These are phyloP conservation scores for Dryadomyces sulphureus DNA, from an alignment of 2,329 filamentous ascomycete species.

Conservation along the genomic window DNA sequence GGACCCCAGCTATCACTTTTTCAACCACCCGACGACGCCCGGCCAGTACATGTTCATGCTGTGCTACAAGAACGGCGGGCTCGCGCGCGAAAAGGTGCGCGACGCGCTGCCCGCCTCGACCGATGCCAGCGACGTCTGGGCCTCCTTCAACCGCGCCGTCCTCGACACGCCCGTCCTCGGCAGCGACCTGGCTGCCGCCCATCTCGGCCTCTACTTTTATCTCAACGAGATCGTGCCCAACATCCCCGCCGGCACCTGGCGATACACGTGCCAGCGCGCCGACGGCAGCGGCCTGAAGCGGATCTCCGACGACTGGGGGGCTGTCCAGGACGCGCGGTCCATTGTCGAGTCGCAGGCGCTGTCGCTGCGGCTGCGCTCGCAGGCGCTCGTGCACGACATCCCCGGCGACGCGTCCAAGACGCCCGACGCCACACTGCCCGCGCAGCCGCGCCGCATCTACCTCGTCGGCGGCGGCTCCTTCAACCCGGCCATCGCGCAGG, in stretches of 20 bases:
- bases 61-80: conserved; percentile 96
- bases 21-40: conserved; percentile 86
- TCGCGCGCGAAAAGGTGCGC: conserved; percentile 80
- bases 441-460: conserved; percentile 81
- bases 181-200: conserved; percentile 46
- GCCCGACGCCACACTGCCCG: conserved; percentile 37
- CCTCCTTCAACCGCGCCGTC: conserved; percentile 62
- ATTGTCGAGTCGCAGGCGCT: conserved; percentile 95
- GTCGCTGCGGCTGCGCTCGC: conserved; percentile 74
- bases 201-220: conserved; percentile 87
- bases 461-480: conserved; percentile 84
- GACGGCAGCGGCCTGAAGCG: conserved; percentile 35
- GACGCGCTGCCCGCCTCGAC: conserved; percentile 49
- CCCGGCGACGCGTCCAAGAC: background rate
- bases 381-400: conserved; percentile 48
- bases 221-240: conserved; percentile 94
- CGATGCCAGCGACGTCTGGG: conserved; percentile 46
- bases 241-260: conserved; percentile 72
- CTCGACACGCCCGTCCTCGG: conserved; percentile 55
- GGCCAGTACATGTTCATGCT: conserved; percentile 99
- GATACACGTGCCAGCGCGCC: conserved; percentile 46
- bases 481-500: conserved; percentile 76
- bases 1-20: conserved; percentile 87
- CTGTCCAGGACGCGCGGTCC: conserved; percentile 59
- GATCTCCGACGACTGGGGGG: conserved; percentile 10